phyloP scores from a whole-genome alignment of 805 yeast genomes.

The Blastobotrys chiropterorum region DNA sequence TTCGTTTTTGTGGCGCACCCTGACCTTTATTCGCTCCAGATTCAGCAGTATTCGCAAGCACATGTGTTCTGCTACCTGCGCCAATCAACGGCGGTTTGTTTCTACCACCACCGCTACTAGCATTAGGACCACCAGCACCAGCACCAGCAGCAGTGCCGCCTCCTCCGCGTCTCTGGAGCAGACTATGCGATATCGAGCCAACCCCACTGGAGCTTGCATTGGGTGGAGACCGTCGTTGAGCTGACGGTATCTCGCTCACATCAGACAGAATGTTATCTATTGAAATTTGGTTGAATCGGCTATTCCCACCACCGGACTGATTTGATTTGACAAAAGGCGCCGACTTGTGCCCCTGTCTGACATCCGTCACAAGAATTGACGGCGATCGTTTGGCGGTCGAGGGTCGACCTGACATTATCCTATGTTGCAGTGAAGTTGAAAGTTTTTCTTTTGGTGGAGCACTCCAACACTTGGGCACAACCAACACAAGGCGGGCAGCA shows the following conservation, averaged over 20 bases:
- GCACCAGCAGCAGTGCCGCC: background rate
- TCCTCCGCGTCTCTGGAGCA: background rate
- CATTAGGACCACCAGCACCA: background rate
- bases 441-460: background rate
- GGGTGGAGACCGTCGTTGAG: conserved; percentile 40
- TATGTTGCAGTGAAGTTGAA: background rate
- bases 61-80: background rate
- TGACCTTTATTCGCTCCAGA: background rate
- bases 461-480: no score
- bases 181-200: background rate
- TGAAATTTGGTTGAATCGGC: conserved; percentile 68
- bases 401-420: conserved; percentile 12
- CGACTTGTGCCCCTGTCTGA: conserved; percentile 42
- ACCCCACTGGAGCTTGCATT: conserved; percentile 24
- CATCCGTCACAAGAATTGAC: conserved; percentile 87
- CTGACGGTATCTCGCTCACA: conserved; percentile 84
- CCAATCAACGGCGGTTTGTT: background rate
- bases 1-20: background rate
- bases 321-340: conserved; percentile 31
- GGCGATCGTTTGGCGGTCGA: conserved; percentile 86
- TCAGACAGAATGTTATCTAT: conserved; percentile 73
- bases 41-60: background rate
- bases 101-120: background rate
- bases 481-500: background rate
- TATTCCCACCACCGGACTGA: conserved; percentile 14